phyloP scores from a whole-genome alignment of 768 basidiomycete species.

The Favolaschia claudopus region DNA sequence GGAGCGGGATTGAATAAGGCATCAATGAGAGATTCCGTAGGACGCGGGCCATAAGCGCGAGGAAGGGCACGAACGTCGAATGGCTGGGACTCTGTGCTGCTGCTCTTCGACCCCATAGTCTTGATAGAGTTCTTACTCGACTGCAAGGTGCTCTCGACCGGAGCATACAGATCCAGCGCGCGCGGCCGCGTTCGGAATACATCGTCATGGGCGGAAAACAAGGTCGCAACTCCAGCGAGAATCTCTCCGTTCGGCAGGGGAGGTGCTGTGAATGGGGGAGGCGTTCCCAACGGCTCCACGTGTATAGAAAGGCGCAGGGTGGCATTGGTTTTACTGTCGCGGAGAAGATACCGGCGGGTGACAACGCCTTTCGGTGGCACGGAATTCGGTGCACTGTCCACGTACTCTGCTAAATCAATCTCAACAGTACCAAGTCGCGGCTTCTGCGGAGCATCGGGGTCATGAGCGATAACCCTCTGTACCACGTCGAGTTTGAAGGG shows the following conservation, averaged over 20 bases:
- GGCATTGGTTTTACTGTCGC: slow-evolving; percentile 82
- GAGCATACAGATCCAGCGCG: slow-evolving; percentile 53
- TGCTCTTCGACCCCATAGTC: slow-evolving; percentile 7
- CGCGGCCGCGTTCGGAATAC: slow-evolving; percentile 59
- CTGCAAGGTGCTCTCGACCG: neutral
- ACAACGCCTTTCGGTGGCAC: slow-evolving; percentile 51
- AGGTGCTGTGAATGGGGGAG: slow-evolving; percentile 59
- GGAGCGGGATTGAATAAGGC: slow-evolving; percentile 79
- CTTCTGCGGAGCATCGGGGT: slow-evolving; percentile 54
- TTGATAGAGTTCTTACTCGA: slow-evolving; percentile 1
- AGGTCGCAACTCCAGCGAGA: slow-evolving; percentile 67
- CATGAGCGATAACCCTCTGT: slow-evolving; percentile 44
- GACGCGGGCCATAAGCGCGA: slow-evolving; percentile 62
- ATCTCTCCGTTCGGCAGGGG: slow-evolving; percentile 79
- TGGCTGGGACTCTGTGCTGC: slow-evolving; percentile 10
- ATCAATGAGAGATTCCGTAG: slow-evolving; percentile 79
- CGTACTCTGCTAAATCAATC: slow-evolving; percentile 81
- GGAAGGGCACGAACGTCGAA: slow-evolving; percentile 57
- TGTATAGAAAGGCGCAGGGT: slow-evolving; percentile 73
- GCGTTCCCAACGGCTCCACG: slow-evolving; percentile 41
- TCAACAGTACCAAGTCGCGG: slow-evolving; percentile 70
- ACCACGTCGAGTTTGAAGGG: slow-evolving; percentile 73
- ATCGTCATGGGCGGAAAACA: slow-evolving; percentile 53
- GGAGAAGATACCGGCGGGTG: slow-evolving; percentile 71
- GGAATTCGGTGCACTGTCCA: slow-evolving; percentile 36